Conservation (phyloP, 2,329 filamentous ascomycete species). For the Hypomyces perniciosus region DNA sequence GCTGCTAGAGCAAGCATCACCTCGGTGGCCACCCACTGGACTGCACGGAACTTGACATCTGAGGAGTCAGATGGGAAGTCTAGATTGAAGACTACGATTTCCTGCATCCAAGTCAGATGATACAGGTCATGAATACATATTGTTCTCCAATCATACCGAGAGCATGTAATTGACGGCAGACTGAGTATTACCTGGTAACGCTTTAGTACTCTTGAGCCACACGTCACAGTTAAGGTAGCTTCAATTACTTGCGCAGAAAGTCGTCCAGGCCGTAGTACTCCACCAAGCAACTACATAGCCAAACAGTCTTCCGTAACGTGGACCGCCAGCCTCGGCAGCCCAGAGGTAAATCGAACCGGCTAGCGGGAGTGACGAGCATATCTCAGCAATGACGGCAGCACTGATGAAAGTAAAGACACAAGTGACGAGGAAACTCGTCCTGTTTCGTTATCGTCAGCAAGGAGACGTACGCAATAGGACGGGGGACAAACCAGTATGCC, state of each 20-base stretch:
- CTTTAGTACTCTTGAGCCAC: background rate
- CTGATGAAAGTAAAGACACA: slow-evolving; percentile 57
- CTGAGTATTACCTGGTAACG: slow-evolving; percentile 39
- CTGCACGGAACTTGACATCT: slow-evolving; percentile 52
- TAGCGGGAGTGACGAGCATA: slow-evolving; percentile 53
- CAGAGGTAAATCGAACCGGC: slow-evolving; percentile 56
- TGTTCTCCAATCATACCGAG: slow-evolving; percentile 30
- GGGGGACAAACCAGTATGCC: slow-evolving; percentile 47
- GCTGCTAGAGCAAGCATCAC: slow-evolving; percentile 44
- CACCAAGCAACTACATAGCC: slow-evolving; percentile 60
- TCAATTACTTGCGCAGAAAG: slow-evolving; percentile 43
- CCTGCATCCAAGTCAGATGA: slow-evolving; percentile 27
- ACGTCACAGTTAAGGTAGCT: background rate
- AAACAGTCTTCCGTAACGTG: slow-evolving; percentile 47
- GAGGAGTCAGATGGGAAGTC: slow-evolving; percentile 47
- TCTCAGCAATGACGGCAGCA: slow-evolving; percentile 53
- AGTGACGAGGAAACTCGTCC: slow-evolving; percentile 55
- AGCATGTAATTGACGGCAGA: slow-evolving; percentile 47
- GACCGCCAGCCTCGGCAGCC: slow-evolving; percentile 54
- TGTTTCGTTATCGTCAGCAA: slow-evolving; percentile 16
- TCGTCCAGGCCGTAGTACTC: slow-evolving; percentile 58
- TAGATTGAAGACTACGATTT: slow-evolving; percentile 51
- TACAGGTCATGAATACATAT: no score
- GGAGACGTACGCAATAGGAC: background rate
- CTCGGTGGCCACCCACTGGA: slow-evolving; percentile 56